Base-by-base conservation (phyloP, 352 stramenopile genomes). In the Pythium monospermum region DNA sequence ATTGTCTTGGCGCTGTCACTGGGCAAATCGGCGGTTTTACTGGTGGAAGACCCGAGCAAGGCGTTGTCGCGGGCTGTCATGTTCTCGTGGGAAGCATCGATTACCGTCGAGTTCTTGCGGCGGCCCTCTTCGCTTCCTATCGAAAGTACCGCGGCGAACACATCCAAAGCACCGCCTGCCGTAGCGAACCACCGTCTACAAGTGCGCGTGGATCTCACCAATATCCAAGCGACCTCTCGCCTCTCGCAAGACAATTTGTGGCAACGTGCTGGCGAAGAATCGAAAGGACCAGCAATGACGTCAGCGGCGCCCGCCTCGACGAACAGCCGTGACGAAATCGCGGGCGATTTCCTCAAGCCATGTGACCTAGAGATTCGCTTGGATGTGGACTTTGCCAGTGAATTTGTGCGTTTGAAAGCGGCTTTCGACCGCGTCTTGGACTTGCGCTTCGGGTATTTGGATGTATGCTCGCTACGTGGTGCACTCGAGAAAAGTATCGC, bases 391-490 rank as follows among this genome's bases (percentile, higher is more conserved):
- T 66, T 90, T 23, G 63, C 48, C 13, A 82, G 64, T 3, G 62
- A 66, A 21, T 90, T 90, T 40, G 53, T 90, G 3, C 70, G 73
- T 0, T 76, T 88, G 21, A 76, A 78, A 33, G 73, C 76, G 16
- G 85, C 71, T 6, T 87, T 91, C 53, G 74, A 94, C 50, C 73
- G 76, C 5, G 73, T 91, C 22, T 75, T 94, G 56, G 77, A 91
- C 28, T 57, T 94, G 25, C 75, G 83, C 8, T 94, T 91, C 33
- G 83, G 83, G 1, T 94, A 94, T 46, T 52, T 94, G 55, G 83
- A 94, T 37, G 87, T 88, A 19, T 87, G 70, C 44, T 87, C 81
- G 4, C 64, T 87, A 8, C 57, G 83, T 6, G 68, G 67, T 21
- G 76, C 81, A 5, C 42, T 94, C 8, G 71, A 87, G 30, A 69